phyloP scores from a whole-genome alignment of 371 early-diverging fungal species.

The Mortierella sp. region DNA sequence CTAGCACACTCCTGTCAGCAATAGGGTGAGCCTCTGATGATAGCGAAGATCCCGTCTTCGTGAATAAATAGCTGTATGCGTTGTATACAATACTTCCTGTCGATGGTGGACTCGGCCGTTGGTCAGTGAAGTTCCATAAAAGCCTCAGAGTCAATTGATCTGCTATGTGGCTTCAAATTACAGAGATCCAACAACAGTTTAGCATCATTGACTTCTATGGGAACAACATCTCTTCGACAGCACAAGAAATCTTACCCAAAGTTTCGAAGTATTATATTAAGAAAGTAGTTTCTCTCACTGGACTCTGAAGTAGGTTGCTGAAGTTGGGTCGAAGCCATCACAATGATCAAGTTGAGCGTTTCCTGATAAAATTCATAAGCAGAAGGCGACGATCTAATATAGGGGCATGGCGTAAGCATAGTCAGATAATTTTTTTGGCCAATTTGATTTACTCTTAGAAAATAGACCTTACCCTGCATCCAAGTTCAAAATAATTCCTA shows the following conservation, averaged over 20 bases:
- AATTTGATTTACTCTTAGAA: neutral
- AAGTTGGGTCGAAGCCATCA: constrained; percentile 75
- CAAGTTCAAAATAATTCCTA: constrained; percentile 70
- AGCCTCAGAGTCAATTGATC: constrained; percentile 69
- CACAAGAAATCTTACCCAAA: constrained; percentile 61
- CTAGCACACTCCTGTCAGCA: constrained; percentile 72
- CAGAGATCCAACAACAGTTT: neutral
- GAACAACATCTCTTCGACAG: too few relatives aligned
- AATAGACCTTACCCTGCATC: constrained; percentile 66
- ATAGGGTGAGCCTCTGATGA: constrained; percentile 68
- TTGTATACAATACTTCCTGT: constrained; percentile 75
- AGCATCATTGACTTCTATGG: neutral
- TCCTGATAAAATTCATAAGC: constrained; percentile 82
- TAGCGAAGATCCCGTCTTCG: constrained; percentile 59
- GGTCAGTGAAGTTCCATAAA: constrained; percentile 73
- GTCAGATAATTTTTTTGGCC: neutral
- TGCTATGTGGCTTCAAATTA: constrained; percentile 63
- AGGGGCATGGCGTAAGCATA: neutral
- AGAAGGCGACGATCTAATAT: constrained; percentile 63
- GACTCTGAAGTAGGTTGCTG: constrained; percentile 59
- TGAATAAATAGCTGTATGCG: constrained; percentile 79
- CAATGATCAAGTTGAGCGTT: constrained; percentile 71
- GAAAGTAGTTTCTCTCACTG: constrained; percentile 70
- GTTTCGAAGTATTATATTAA: constrained; percentile 66
- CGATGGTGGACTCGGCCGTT: constrained; percentile 67